Evolutionary conservation across 768 basidiomycete genomes (phyloP), one percentile per base, ranked within the genome.

Genomic region (Phaeotremella fagi): DNA sequence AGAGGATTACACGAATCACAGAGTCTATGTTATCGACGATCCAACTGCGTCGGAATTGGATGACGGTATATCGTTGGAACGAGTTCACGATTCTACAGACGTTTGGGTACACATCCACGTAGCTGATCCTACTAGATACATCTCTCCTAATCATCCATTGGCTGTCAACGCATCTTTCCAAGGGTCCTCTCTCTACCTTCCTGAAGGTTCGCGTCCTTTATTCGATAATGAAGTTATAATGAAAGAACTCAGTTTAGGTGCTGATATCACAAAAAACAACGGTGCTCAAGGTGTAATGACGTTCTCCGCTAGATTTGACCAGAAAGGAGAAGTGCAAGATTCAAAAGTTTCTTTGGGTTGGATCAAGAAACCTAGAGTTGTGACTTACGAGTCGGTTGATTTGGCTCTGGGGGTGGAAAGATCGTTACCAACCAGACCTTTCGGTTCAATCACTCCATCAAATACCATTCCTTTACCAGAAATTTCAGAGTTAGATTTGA

Each of bases 41-140:
- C 59, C 78, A 0, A 69, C 64, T 5, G 91, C 95, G 0, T 75
- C 85, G 63, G 95, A 99, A 67, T 80, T 98, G 20, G 95, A 99
- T 68, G 95, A 99, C 70, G 95, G 90, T 2, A 64, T 99, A 27
- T 92, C 91, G 1, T 67, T 97, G 26, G 87, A 94, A 59, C 67
- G 75, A n/a, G 79, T 85, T 27, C 41, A 54, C 2, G 82, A 86
- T 44, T 81, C 82, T 1, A 57, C 57, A 16, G 80, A 78, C 15
- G 68, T 75, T 41, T 98, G 95, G 94, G 69, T 94, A 11, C 92
- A 97, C 63, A 79, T 86, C 23, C 95, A 98, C 68, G 80, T 99
- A 51, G 92, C 95, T 9, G 95, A 99, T 71, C 92, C 92, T 0
- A 90, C 89, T 1, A 78, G 84, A 11, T 60, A 85, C 44, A 79